Evolutionary conservation across 345 rosid species (phyloP), one percentile per base, ranked within the genome.

Genomic region (Turritis glabra): DNA sequence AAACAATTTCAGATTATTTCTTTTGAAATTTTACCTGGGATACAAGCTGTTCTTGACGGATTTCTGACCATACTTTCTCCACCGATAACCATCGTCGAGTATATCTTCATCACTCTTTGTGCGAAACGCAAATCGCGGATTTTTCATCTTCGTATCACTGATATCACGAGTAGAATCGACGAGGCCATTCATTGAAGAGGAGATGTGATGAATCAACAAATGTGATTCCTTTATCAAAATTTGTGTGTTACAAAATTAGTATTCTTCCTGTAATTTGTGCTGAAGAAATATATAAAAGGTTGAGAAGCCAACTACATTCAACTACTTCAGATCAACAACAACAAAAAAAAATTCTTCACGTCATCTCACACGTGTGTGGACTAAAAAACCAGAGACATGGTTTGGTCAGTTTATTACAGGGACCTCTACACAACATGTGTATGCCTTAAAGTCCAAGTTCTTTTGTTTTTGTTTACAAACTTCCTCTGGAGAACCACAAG

Each of bases 51-150:
- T 85, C 81, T 88, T 88, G 32, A 90, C 75, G 83, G 89, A 30
- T 47, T 47, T 64, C 19, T 64, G 69, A 44, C 69, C 69, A 18
- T 64, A 44, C 25, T 64, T 64, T 64, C 93, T 88, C 91, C 93
- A 90, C 1, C 90, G 80, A 44, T 82, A 90, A 18, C 96, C 96
- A 53, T 88, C 93, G 35, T 90, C 96, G 32, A 90, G 90, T 41
- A 90, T 77, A 69, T 90, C 91, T 66, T 85, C 87, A 4, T 66
- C 86, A 62, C 85, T 88, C 71, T 84, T 83, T 1, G 96, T 90
- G 73, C 86, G 89, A 68, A 90, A 90, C 0, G 87, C 91, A 67
- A 81, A 87, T 73, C 90, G 70, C 12, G 86, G 93, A 12, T 50
- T 77, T 33, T 19, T 57, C 5, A 76, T 74, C 1, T 71, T 50